Evolutionary conservation across 306 rosid species (phyloP), one percentile per base, ranked within the genome.

Genomic region (Cucurbita moschata): DNA sequence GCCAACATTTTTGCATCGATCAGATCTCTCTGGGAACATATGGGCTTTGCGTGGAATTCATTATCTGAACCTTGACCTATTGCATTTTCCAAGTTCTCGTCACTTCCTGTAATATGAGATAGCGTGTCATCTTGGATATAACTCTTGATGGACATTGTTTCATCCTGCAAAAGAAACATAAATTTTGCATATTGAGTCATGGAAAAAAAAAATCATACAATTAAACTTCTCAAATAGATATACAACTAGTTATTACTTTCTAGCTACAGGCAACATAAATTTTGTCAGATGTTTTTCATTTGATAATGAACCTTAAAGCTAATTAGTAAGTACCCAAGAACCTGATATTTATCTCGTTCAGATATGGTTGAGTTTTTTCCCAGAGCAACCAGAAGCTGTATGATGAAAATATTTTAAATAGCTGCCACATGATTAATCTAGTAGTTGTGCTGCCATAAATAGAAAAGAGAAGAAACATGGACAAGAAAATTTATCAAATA

Each of bases 381-480:
- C 74, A 84, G 81, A 39, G 60, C 54, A 74, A 75, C 82, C 70
- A 86, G 86, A 77, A 90, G 85, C 96, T 90, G 88, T 86, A 78
- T 3, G 21, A 70, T 37, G 71, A 75, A 71, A 72, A 77, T 50
- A 54, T 60, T 78, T 75, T 16, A 80, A 77, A 76, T 18, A 79
- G 77, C 56, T 62, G 47, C 71, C 73, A 73, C 75, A 79, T 62
- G 63, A 40, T 77, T 77, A 26, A 78, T 49, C 56, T 57, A 52
- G 19, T 46, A 71, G 13, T 40, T 66, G 49, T 11, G 52, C n/a
- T 4, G 51, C 65, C 10, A 14, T 15, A 71, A 49, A 26, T 12
- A 68, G 76, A 81, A 47, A 58, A 43, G 16, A 53, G 23, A 23
- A 74, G 69, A 73, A 77, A 37, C 75, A 21, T 46, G 51, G 68